A percentile compares a stretch with the other conserved stretches of the same genome.
Conservation (phyloP, 352 stramenopile species). For the Pythium apleroticum region DNA sequence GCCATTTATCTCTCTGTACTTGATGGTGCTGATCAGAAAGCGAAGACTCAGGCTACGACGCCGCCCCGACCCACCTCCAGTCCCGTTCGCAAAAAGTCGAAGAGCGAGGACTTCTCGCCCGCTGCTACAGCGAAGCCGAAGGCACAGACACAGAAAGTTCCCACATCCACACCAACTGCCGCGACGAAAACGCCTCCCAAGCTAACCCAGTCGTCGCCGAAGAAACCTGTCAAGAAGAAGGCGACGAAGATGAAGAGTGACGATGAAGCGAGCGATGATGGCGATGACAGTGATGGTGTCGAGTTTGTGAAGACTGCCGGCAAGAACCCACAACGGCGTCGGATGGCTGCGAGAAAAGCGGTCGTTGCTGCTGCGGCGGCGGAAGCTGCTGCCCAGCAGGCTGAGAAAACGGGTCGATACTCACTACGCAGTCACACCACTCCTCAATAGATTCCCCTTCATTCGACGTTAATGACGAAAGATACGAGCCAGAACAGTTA, state of each 20-base stretch:
- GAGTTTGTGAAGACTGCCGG: conserved; percentile 27
- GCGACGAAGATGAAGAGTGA: conserved; percentile 16
- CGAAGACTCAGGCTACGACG: conserved; percentile 1
- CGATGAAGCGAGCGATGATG: conserved; percentile 8
- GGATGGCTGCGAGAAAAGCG: conserved; percentile 56
- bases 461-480: neutral
- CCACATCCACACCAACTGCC: too few relatives aligned
- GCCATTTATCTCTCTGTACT: neutral
- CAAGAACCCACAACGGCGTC: conserved; percentile 36
- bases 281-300: conserved; percentile 27
- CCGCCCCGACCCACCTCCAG: neutral
- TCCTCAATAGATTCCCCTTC: neutral
- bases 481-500: neutral
- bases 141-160: neutral
- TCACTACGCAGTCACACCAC: conserved; percentile 29
- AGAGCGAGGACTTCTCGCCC: conserved; percentile 11
- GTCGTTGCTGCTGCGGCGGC: conserved; percentile 63
- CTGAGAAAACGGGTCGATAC: conserved; percentile 36
- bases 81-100: conserved; percentile 27
- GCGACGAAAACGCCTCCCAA: conserved; percentile 1
- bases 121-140: neutral
- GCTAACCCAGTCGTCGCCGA: neutral
- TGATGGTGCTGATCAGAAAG: neutral
- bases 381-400: conserved; percentile 46
- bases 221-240: conserved; percentile 9